Percentiles rank a stretch among this genome's conserved stretches.
These are phyloP conservation scores for Paecilomyces fulvus DNA, from an alignment of 2,329 filamentous ascomycete species.

Conservation along the genomic window DNA sequence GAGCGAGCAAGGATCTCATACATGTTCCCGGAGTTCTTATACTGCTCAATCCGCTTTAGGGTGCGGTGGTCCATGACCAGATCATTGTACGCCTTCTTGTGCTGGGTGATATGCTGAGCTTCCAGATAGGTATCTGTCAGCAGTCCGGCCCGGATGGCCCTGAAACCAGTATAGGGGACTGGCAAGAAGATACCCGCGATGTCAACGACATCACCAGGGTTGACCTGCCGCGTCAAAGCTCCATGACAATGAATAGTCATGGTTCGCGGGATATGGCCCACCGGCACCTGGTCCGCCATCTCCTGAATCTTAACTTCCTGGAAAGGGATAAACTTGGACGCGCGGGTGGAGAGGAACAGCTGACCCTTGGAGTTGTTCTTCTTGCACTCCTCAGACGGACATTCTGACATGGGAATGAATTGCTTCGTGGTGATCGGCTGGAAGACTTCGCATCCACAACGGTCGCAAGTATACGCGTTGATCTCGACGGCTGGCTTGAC, in stretches of 20 bases:
- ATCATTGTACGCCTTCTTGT: constrained; percentile 97
- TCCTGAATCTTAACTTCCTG: constrained; percentile 99
- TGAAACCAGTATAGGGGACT: constrained; percentile 97
- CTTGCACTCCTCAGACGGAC: constrained; percentile 82
- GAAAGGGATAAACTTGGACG: constrained; percentile 94
- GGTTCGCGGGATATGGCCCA: constrained; percentile 90
- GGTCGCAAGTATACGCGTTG: constrained; percentile 95
- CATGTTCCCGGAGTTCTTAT: constrained; percentile 77
- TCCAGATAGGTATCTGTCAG: constrained; percentile 95
- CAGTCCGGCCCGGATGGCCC: constrained; percentile 92
- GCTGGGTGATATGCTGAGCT: constrained; percentile 84
- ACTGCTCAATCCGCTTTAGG: constrained; percentile 74
- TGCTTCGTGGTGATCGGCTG: constrained; percentile 88
- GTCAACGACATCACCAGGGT: constrained; percentile 89
- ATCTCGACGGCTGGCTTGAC: constrained; percentile 97
- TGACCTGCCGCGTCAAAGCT: constrained; percentile 74
- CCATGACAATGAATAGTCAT: constrained; percentile 87
- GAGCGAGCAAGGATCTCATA: constrained; percentile 95
- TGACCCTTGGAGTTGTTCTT: constrained; percentile 88
- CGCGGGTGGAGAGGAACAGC: constrained; percentile 86
- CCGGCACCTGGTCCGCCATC: constrained; percentile 97
- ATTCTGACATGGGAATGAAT: constrained; percentile 77
- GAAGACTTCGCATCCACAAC: constrained; percentile 95
- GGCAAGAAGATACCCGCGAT: constrained; percentile 93
- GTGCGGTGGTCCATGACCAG: constrained; percentile 75